These are phyloP conservation scores for Colletotrichum karsti DNA, from an alignment of 2,329 filamentous ascomycete species.

Conservation along the genomic window DNA sequence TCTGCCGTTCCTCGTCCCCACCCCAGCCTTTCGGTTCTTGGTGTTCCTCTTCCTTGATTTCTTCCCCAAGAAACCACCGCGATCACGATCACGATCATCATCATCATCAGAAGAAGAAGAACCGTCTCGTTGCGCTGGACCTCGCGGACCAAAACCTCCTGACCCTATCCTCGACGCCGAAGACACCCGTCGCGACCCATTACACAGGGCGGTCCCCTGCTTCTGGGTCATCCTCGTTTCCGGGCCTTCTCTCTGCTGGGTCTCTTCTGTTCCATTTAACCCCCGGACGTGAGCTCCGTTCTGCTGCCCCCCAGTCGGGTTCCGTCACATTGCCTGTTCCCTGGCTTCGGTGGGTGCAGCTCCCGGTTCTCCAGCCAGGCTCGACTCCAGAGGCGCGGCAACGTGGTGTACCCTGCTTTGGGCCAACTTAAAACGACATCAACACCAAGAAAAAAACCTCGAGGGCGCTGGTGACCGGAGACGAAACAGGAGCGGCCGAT, in stretches of 20 bases:
- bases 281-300: conserved; percentile 22
- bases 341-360: neutral
- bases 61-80: neutral
- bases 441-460: neutral
- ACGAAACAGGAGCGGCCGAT: conserved; percentile 14
- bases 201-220: neutral
- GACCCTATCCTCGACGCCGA: neutral
- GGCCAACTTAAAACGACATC: conserved; percentile 23
- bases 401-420: conserved; percentile 17
- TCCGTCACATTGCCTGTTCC: conserved; percentile 9
- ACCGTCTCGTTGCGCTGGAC: neutral
- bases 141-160: conserved; percentile 27
- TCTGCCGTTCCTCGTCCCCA: conserved; percentile 10
- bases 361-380: neutral
- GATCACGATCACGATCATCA: neutral
- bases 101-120: neutral
- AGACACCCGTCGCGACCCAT: neutral
- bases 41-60: conserved; percentile 16
- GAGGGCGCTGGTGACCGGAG: conserved; percentile 5
- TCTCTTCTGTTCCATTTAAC: neutral
- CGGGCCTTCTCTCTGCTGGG: neutral
- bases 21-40: conserved; percentile 2
- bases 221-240: neutral
- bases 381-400: neutral
- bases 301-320: conserved; percentile 15